These are phyloP conservation scores for Hemileccinum impolitum DNA, from an alignment of 768 basidiomycete species.

Conservation along the genomic window DNA sequence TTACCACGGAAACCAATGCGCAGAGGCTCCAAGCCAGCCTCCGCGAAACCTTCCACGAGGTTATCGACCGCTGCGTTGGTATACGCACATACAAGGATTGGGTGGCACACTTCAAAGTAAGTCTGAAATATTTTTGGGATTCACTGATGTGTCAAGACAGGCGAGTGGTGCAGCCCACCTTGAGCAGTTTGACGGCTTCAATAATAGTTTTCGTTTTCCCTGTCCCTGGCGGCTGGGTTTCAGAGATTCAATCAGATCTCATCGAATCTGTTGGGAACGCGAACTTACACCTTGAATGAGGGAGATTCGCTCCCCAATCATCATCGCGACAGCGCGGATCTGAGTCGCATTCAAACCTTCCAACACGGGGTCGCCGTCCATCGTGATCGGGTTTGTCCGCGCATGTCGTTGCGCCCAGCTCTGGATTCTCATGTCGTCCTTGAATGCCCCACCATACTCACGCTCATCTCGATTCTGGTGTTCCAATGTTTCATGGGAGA, in stretches of 20 bases:
- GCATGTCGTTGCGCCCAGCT: conserved; percentile 80
- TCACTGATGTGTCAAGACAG: not conserved
- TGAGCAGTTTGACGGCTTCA: conserved; percentile 77
- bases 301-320: conserved; percentile 76
- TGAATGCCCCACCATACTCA: conserved; percentile 50
- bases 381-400: conserved; percentile 49
- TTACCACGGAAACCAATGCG: conserved; percentile 68
- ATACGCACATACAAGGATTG: conserved; percentile 88
- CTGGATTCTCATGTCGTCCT: conserved; percentile 68
- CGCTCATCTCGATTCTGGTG: conserved; percentile 29
- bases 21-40: conserved; percentile 63
- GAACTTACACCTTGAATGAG: conserved; percentile 79
- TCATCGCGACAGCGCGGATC: conserved; percentile 75
- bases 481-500: conserved; percentile 36
- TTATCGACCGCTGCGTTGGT: conserved; percentile 94
- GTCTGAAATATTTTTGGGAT: conserved; percentile 35
- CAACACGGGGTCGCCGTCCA: conserved; percentile 78
- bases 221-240: conserved; percentile 76
- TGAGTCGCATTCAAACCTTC: conserved; percentile 70
- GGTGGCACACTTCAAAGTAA: conserved; percentile 79
- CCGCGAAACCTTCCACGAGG: conserved; percentile 70
- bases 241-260: not conserved
- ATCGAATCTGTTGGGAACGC: not conserved
- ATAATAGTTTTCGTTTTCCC: conserved; percentile 93
- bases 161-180: conserved; percentile 38